Evolutionary conservation across 805 yeast genomes (phyloP).

Genomic region (Isabelozyma rhagii): DNA sequence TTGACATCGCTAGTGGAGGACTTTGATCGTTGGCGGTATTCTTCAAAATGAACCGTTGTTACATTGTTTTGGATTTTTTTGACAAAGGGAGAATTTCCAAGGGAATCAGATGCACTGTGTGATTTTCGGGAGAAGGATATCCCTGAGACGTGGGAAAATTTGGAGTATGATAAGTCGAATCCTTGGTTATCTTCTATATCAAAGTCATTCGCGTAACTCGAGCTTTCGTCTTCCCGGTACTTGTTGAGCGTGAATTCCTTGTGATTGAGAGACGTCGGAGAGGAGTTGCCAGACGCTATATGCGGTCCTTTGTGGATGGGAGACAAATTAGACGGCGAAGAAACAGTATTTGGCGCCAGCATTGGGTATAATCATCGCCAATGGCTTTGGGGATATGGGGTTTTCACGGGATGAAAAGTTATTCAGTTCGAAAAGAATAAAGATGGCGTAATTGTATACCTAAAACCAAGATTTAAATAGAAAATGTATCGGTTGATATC

Average conservation of each 20-base stretch:
- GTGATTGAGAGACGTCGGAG: background rate
- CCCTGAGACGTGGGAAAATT: constrained; percentile 30
- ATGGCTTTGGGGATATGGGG: background rate
- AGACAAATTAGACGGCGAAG: background rate
- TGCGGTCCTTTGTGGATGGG: background rate
- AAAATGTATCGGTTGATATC: too few relatives aligned
- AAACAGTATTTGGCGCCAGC: background rate
- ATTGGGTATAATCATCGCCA: background rate
- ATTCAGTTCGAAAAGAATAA: too few relatives aligned
- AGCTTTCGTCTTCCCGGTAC: constrained; percentile 20
- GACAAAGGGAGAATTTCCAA: constrained; percentile 25
- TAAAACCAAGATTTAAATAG: background rate
- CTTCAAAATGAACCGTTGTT: constrained; percentile 9
- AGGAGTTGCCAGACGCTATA: too few relatives aligned
- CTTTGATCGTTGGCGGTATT: background rate
- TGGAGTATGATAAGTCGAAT: constrained; percentile 30
- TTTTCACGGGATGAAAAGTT: background rate
- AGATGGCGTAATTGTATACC: background rate
- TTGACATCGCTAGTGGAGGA: constrained; percentile 1
- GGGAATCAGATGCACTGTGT: constrained; percentile 1
- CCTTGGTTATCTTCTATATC: constrained; percentile 15
- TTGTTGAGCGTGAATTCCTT: constrained; percentile 4
- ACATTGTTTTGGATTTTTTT: constrained; percentile 21
- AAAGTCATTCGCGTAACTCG: constrained; percentile 20
- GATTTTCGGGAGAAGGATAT: constrained; percentile 13